These are phyloP conservation scores for Aspergillus sp. DNA, from an alignment of 2,329 filamentous ascomycete genomes.

Conservation along the genomic window DNA sequence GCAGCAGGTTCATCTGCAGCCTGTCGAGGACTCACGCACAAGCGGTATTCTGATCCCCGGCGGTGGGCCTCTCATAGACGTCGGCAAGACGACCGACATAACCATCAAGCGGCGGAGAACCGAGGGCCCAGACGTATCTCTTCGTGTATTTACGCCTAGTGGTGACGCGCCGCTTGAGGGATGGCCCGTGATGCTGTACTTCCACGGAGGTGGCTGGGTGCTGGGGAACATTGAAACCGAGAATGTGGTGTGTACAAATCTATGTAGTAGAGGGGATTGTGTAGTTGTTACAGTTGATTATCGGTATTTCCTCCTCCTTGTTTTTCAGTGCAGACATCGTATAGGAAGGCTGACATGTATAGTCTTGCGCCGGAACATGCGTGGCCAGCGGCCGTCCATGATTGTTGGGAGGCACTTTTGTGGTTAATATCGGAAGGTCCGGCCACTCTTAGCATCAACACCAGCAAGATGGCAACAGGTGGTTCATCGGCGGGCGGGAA, in stretches of 20 bases:
- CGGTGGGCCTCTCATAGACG: constrained; percentile 49
- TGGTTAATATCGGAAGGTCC: constrained; percentile 45
- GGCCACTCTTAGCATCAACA: constrained; percentile 42
- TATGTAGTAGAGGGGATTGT: constrained; percentile 51
- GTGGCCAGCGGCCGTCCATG: constrained; percentile 58
- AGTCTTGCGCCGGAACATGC: constrained; percentile 59
- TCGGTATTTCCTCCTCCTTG: constrained; percentile 37
- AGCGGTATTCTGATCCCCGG: constrained; percentile 55
- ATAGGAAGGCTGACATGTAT: neutral
- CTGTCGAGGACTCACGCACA: constrained; percentile 52
- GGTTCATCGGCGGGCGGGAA: constrained; percentile 56
- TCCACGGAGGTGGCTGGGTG: constrained; percentile 61
- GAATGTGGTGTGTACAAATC: constrained; percentile 56
- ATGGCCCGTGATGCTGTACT: constrained; percentile 59
- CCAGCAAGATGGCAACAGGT: constrained; percentile 47
- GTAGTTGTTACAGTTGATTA: constrained; percentile 60
- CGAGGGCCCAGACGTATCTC: constrained; percentile 48
- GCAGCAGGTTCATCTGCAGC: constrained; percentile 57
- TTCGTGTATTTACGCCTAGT: constrained; percentile 54
- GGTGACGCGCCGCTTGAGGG: constrained; percentile 46
- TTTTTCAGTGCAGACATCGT: neutral
- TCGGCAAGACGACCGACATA: constrained; percentile 50
- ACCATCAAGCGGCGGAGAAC: constrained; percentile 45
- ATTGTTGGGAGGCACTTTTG: constrained; percentile 57
- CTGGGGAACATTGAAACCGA: constrained; percentile 59